A percentile compares a stretch with the other conserved stretches of the same genome.
Evolutionary conservation across 257 asterid genomes (phyloP).

Genomic region (Sherardia arvensis): DNA sequence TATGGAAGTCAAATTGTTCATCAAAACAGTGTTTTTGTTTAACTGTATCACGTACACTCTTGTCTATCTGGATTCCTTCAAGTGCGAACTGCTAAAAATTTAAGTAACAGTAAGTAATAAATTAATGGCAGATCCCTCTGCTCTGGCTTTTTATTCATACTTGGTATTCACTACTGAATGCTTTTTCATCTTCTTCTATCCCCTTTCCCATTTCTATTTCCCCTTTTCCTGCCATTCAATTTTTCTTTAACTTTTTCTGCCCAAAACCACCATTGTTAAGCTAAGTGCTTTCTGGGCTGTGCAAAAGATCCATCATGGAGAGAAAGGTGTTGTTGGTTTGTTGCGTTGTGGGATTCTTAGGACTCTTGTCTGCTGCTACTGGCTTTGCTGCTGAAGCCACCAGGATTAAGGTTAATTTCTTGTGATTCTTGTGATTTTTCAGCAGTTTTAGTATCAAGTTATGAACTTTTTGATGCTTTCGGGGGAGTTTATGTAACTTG

Average conservation of each 20-base stretch:
- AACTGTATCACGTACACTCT: too few species aligned
- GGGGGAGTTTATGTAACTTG: not conserved
- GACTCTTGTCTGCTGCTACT: slow-evolving; percentile 57
- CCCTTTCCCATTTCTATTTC: too few species aligned
- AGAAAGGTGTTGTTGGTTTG: slow-evolving; percentile 40
- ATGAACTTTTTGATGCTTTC: not conserved
- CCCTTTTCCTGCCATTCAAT: not conserved
- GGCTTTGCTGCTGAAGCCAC: slow-evolving; percentile 79
- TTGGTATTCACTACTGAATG: not conserved
- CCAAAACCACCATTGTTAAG: not conserved
- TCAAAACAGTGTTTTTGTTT: too few species aligned
- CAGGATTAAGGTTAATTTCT: slow-evolving; percentile 47
- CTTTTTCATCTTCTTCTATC: not conserved
- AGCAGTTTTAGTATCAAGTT: not conserved
- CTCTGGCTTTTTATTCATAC: not conserved
- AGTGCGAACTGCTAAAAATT: not conserved
- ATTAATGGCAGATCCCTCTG: not conserved
- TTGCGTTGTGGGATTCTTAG: slow-evolving; percentile 52
- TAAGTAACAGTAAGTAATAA: not conserved
- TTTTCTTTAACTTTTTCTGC: not conserved
- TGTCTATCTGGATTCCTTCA: not conserved
- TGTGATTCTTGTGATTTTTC: not conserved
- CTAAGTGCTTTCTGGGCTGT: not conserved
- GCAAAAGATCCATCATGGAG: slow-evolving; percentile 28
- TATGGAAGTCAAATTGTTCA: too few species aligned